Evolutionary conservation across 306 rosid species (phyloP), one percentile per base, ranked within the genome.

Genomic region (Senna tora): DNA sequence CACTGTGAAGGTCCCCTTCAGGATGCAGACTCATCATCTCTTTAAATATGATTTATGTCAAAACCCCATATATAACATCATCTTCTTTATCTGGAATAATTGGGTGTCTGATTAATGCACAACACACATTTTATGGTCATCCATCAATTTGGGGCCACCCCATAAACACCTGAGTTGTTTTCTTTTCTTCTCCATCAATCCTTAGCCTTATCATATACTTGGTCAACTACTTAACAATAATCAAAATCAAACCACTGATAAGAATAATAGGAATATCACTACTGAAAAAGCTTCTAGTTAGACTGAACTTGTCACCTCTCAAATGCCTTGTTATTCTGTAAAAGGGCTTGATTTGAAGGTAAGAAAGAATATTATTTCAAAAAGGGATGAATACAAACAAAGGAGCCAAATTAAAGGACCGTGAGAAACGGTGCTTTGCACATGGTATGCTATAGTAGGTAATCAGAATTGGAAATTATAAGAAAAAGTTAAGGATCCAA

Each of bases 11-110:
- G 85, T 38, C 67, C 85, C 76, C 21, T 73, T 67, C 50, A 34
- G 17, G 59, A 67, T 46, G 70, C 28, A 81, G 86, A 84, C 77
- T 51, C 80, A 83, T 70, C 77, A 68, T 69, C 69, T 38, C n/a
- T n/a, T n/a, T 38, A 65, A 56, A 19, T 15, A 17, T 76, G 61
- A 41, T 65, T 36, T 49, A 58, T 58, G 57, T 76, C 46, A 38
- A 45, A 25, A 25, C 30, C 80, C 11, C 34, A 52, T n/a, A n/a
- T n/a, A n/a, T 20, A 69, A 33, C 58, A 69, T 22, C 63, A 70
- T 1, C 73, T 74, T 75, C 79, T 53, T 53, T 15, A 47, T 54
- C 72, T 49, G 78, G n/a, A n/a, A n/a, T n/a, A 60, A 68, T 69
- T 47, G 21, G 65, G 50, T 46, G 30, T 51, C 47, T 76, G 33